phyloP scores from a whole-genome alignment of 1,284 basidiomycete species.

The Tilletia walkeri region DNA sequence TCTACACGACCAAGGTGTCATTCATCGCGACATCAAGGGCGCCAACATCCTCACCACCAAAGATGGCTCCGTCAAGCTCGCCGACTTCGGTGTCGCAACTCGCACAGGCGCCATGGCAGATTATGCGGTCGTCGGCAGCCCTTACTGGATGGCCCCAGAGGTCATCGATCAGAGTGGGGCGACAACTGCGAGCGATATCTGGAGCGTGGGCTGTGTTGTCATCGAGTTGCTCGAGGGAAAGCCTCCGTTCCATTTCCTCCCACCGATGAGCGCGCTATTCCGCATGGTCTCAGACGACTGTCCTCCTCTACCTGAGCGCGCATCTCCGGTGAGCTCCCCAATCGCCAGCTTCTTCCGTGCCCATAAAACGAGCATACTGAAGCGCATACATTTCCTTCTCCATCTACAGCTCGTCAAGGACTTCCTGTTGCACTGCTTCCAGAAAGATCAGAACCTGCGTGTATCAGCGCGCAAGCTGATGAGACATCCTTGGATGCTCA shows the following conservation, averaged over 20 bases:
- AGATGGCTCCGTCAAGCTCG: constrained; percentile 62
- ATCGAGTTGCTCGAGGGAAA: constrained; percentile 94
- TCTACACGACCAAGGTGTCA: constrained; percentile 53
- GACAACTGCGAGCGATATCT: constrained; percentile 93
- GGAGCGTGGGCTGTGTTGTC: constrained; percentile 91
- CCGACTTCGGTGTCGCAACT: constrained; percentile 39
- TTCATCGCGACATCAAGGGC: constrained; percentile 52
- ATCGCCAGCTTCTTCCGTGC: background rate
- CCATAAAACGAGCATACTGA: background rate
- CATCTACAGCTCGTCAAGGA: constrained; percentile 79
- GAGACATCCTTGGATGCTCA: constrained; percentile 91
- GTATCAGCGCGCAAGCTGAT: constrained; percentile 90
- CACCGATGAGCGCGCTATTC: constrained; percentile 97
- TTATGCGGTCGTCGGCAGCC: constrained; percentile 58
- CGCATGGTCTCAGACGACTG: constrained; percentile 96
- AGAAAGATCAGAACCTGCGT: constrained; percentile 91
- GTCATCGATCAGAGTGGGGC: constrained; percentile 75
- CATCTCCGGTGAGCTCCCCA: constrained; percentile 63
- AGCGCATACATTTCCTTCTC: background rate
- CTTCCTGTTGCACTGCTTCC: constrained; percentile 95
- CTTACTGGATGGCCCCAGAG: constrained; percentile 56
- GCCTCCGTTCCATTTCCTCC: constrained; percentile 90
- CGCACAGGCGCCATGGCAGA: constrained; percentile 35
- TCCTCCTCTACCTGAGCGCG: constrained; percentile 90
- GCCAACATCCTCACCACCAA: constrained; percentile 63